Base-by-base conservation (phyloP, 2,329 filamentous ascomycete species). In the Sporothrix variecibatus region DNA sequence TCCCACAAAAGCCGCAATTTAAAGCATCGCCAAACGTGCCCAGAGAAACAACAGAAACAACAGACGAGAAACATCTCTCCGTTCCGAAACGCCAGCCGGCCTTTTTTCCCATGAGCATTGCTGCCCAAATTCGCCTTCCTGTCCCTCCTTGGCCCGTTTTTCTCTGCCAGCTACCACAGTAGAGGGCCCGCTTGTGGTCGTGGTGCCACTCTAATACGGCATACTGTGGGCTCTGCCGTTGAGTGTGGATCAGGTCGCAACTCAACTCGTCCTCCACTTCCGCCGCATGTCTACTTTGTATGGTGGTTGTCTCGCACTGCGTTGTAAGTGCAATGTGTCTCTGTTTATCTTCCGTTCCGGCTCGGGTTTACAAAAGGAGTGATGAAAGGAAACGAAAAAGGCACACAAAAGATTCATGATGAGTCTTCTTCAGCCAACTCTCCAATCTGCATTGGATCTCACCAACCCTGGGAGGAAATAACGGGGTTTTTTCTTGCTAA, bases 121-220 rank as follows among this genome's bases (percentile, higher is more conserved):
- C 72, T 76, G 75, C 75, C 75, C 75, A 76, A 76, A 58, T 34
- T 49, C 46, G 60, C 60, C 40, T 71, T 65, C 60, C 68, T 34
- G 67, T 23, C 43, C 51, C n/a, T 73, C 64, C 67, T 70, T 70
- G 67, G 40, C 69, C 53, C 28, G 23, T 49, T 49, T 62, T 62
- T 49, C 8, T 26, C 17, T 62, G 34, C 34, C 34, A 49, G n/a
- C 70, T 64, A 34, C 34, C 34, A 34, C 5, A 34, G 34, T 34
- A 9, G 69, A 9, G 69, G 69, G 69, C 40, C 69, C 69, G 69
- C 69, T 31, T n/a, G 17, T 17, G 23, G 34, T 46, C 53, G 34
- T 62, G 53, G 34, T 71, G 71, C 58, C 26, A 58, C 28, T 72
- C 72, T 31, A 68, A 68, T 31, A 68, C 38, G 72, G 64, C 67